Evolutionary conservation across 768 basidiomycete species (phyloP).

Genomic region (Auricularia sp.): DNA sequence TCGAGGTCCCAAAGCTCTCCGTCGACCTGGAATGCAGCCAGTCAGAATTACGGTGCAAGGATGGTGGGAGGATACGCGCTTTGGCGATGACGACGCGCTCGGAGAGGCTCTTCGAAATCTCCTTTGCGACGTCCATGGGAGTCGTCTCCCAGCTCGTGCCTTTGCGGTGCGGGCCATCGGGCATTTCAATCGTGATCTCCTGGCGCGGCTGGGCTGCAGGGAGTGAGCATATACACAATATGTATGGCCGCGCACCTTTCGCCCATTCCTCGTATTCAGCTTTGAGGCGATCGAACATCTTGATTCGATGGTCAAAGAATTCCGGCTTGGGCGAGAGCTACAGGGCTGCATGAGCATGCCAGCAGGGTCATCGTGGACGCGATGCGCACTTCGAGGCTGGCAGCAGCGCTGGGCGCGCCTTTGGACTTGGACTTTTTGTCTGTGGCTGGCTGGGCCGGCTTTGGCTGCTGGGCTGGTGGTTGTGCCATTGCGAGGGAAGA

Average conservation of each 20-base stretch:
- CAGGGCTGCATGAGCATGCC: background rate
- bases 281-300: conserved; percentile 81
- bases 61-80: conserved; percentile 30
- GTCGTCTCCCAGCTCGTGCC: conserved; percentile 91
- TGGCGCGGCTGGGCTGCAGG: conserved; percentile 65
- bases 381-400: background rate
- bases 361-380: background rate
- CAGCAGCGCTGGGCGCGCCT: background rate
- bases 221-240: conserved; percentile 1
- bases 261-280: conserved; percentile 73
- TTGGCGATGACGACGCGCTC: conserved; percentile 91
- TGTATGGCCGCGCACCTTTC: conserved; percentile 39
- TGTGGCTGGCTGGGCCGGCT: background rate
- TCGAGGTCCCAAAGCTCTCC: conserved; percentile 90
- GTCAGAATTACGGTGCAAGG: background rate
- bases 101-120: conserved; percentile 75
- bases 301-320: conserved; percentile 84
- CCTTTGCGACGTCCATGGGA: conserved; percentile 84
- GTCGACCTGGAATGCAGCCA: conserved; percentile 47
- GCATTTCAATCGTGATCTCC: conserved; percentile 74
- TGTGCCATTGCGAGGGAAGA: background rate
- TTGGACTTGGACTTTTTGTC: background rate
- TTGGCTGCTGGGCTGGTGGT: background rate
- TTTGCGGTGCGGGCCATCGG: conserved; percentile 75
- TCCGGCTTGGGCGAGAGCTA: conserved; percentile 76